Conservation (phyloP, 352 stramenopile genomes). For the Nothophytophthora sp. region DNA sequence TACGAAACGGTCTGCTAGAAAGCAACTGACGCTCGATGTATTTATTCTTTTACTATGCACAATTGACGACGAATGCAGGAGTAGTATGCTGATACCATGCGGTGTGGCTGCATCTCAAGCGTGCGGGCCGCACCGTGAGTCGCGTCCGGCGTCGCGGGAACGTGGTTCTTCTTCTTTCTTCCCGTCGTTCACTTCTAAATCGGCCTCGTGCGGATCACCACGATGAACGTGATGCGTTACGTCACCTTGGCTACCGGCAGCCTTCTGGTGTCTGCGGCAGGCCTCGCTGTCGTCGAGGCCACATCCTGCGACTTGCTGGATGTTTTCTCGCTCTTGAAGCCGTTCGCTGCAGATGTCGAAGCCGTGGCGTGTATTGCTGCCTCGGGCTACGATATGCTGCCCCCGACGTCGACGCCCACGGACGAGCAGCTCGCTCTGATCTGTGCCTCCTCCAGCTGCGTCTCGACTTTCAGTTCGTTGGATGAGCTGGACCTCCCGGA, state of each 20-base stretch:
- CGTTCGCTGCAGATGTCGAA: conserved; percentile 31
- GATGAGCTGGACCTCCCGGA: conserved; percentile 38
- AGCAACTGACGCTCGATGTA: too few relatives aligned
- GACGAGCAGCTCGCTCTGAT: conserved; percentile 38
- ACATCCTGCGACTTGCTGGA: conserved; percentile 37
- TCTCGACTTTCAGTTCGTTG: conserved; percentile 25
- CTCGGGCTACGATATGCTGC: conserved; percentile 38
- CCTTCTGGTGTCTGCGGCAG: neutral
- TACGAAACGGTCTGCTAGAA: too few relatives aligned
- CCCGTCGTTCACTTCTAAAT: neutral
- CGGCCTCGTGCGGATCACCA: neutral
- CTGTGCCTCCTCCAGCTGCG: conserved; percentile 22
- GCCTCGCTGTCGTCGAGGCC: neutral
- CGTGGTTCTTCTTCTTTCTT: too few relatives aligned
- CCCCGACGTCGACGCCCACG: conserved; percentile 19
- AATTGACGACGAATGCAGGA: neutral
- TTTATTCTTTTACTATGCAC: too few relatives aligned
- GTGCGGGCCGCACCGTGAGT: too few relatives aligned
- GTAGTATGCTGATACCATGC: neutral
- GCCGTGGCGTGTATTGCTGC: conserved; percentile 32
- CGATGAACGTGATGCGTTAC: conserved; percentile 1
- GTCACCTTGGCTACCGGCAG: neutral
- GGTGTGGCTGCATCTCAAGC: neutral
- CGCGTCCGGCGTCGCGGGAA: too few relatives aligned
- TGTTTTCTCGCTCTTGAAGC: conserved; percentile 34